Evolutionary conservation across 2,329 filamentous ascomycete species (phyloP), one percentile per base, ranked within the genome.

Genomic region (Fusarium haematococcum): DNA sequence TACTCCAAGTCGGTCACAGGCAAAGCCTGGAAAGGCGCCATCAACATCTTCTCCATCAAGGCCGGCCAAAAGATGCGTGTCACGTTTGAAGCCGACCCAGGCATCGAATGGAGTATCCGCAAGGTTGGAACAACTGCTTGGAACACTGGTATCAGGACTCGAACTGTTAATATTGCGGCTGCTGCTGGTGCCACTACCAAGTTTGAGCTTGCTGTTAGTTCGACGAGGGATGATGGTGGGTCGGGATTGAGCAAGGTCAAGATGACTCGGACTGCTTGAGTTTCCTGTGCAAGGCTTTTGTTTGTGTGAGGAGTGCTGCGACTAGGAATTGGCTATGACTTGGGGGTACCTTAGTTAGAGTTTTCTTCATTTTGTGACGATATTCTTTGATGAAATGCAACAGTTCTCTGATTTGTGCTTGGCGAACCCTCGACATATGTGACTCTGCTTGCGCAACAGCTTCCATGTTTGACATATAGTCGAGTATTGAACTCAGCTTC

Each of bases 51-150:
- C 10, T 33, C 69, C 5, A 63, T 69, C 61, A 71, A 71, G 43
- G 27, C 43, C 3, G 59, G 63, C 9, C 54, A 69, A 18, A 63
- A 52, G 43, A 69, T 71, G 66, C 66, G 62, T 4, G 62, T 71
- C 8, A 18, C 39, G 2, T 35, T 71, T 16, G 66, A 71, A 16
- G 63, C 39, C 9, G 30, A 69, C 23, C 27, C 62, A 4, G 66
- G 66, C 11, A 66, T 69, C 20, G 69, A 71, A 39, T 71, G 69
- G 66, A 71, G 66, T 20, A 71, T 71, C 14, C 58, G 66, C 25
- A 69, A 60, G 23, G 62, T 69, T 35, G 63, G 66, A 9, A 61
- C 69, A 6, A 32, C 66, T 23, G n/a, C 58, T 14, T 69, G 69
- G 69, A 69, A 56, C 25, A 69, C 37, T 18, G 66, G 66, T 4